A percentile compares a stretch with the other conserved stretches of the same genome.
Conservation (phyloP, 441 rosid genomes). For the Rhodomyrtus psidioides region DNA sequence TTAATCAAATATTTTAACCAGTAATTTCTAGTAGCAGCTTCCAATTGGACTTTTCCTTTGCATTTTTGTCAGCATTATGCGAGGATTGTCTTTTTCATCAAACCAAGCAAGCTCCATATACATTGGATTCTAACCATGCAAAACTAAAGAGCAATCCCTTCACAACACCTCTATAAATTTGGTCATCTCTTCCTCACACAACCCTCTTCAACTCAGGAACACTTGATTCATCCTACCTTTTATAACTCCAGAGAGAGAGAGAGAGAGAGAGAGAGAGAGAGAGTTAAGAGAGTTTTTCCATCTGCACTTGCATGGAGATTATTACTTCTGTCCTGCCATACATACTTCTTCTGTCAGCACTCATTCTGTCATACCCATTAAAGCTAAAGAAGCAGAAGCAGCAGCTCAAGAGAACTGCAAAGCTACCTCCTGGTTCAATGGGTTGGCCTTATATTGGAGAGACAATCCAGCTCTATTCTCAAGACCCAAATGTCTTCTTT, state of each 20-base stretch:
- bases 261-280: neutral
- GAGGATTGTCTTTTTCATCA: neutral
- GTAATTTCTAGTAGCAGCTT: neutral
- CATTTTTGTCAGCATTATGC: neutral
- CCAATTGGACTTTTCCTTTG: neutral
- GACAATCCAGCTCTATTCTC: conserved; percentile 77
- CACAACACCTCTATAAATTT: neutral
- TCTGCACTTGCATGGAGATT: conserved; percentile 24
- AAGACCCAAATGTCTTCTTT: conserved; percentile 76
- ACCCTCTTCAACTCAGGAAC: neutral
- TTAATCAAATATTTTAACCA: neutral
- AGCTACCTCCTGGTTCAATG: conserved; percentile 89
- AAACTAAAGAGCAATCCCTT: neutral
- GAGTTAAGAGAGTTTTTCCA: neutral
- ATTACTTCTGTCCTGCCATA: conserved; percentile 1
- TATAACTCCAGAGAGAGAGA: neutral
- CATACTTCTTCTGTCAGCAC: conserved; percentile 25
- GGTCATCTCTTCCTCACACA: neutral
- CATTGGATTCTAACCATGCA: neutral
- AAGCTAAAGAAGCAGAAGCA: conserved; percentile 7
- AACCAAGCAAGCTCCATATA: neutral
- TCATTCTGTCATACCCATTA: conserved; percentile 19
- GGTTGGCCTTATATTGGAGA: conserved; percentile 90
- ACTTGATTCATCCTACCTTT: neutral
- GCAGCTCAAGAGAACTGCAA: conserved; percentile 9